Evolutionary conservation across 2,329 filamentous ascomycete genomes (phyloP).

Genomic region (Penicillium rolfsii): DNA sequence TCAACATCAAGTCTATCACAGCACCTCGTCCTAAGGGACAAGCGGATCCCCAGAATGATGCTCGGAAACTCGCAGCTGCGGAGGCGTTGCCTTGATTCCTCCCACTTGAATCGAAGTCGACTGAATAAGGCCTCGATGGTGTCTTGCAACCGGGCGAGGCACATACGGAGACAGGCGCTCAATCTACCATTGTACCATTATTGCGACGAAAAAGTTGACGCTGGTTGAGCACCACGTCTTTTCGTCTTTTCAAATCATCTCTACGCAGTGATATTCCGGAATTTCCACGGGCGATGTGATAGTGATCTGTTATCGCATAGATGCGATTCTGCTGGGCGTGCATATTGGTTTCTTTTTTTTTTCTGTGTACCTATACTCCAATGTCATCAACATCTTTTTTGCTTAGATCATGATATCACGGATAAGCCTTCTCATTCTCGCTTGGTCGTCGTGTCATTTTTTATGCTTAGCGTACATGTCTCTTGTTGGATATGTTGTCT

Average conservation of each 20-base stretch:
- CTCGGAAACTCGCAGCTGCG: slow-evolving; percentile 5
- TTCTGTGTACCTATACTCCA: slow-evolving; percentile 43
- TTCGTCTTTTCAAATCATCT: slow-evolving; percentile 11
- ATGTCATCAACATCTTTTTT: slow-evolving; percentile 26
- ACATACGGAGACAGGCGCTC: slow-evolving; percentile 5
- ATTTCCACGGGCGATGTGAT: slow-evolving; percentile 12
- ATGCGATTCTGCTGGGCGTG: slow-evolving; percentile 23
- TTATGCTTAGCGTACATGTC: too few relatives aligned
- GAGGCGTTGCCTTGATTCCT: not conserved
- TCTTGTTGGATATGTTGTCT: too few relatives aligned
- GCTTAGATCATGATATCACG: not conserved
- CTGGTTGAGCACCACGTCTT: slow-evolving; percentile 11
- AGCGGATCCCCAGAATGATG: slow-evolving; percentile 19
- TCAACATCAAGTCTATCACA: slow-evolving; percentile 40
- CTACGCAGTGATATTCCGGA: not conserved
- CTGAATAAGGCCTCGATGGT: not conserved
- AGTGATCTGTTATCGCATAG: slow-evolving; percentile 10
- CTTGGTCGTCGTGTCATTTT: not conserved
- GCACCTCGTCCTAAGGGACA: slow-evolving; percentile 38
- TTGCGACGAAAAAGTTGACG: slow-evolving; percentile 22
- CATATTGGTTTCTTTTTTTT: slow-evolving; percentile 32
- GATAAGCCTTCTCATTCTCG: not conserved
- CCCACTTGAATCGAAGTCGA: not conserved
- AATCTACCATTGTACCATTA: slow-evolving; percentile 25
- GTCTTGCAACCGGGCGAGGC: not conserved